Evolutionary conservation across 768 basidiomycete genomes (phyloP).

Genomic region (Trametes villosa): DNA sequence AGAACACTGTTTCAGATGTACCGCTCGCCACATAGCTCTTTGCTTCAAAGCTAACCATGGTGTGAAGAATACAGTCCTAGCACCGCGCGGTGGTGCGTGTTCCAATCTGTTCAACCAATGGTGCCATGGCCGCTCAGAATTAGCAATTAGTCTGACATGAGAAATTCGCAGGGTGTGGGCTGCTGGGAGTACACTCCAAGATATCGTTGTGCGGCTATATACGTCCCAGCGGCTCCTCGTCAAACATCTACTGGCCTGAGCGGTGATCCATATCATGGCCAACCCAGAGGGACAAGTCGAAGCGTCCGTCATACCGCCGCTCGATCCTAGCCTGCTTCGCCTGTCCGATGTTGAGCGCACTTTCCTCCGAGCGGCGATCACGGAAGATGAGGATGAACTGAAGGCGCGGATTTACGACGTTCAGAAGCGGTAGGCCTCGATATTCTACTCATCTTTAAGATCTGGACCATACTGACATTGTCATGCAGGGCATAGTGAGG

Average conservation of each 20-base stretch:
- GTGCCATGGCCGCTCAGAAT: no score
- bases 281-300: conserved; percentile 13
- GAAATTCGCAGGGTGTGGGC: no score
- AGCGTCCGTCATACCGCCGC: conserved; percentile 23
- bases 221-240: no score
- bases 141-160: background rate
- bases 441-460: background rate
- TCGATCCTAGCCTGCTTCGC: conserved; percentile 29
- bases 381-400: conserved; percentile 30
- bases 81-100: background rate
- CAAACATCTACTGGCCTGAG: no score
- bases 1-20: no score
- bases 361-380: conserved; percentile 32
- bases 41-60: no score
- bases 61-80: no score
- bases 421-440: conserved; percentile 28
- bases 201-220: no score
- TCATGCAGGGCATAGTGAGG: conserved; percentile 34
- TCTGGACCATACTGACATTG: background rate
- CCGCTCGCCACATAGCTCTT: no score
- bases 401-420: conserved; percentile 30
- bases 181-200: no score
- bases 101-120: background rate
- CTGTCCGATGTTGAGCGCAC: conserved; percentile 24
- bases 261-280: no score